Base-by-base conservation (phyloP, 495 filamentous ascomycete genomes). In the Aspergillus indologenus region DNA sequence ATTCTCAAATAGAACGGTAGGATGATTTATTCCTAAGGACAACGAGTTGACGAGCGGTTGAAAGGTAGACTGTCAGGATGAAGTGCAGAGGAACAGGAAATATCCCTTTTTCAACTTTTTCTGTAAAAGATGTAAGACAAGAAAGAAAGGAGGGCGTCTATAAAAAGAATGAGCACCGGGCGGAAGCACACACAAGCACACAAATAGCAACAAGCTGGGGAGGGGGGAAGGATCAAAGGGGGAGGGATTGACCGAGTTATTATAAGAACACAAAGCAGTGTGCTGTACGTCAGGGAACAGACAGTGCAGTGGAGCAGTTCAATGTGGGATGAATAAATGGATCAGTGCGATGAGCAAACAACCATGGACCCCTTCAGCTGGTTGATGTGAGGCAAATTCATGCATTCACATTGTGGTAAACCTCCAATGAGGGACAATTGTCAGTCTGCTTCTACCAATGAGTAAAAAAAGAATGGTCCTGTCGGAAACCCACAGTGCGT, bases 1-100 rank as follows among this genome's bases (percentile, higher is more conserved):
- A 83, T 83, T 62, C 24, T 77, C 60, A 53, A 62, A 15, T 46
- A 48, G 18, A 24, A 15, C 17, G 53, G 4, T 45, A 56, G 40
- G 23, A 23, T 48, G 22, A 31, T 20, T 42, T 11, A 40, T 40
- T 40, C 34, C 12, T 40, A 29, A 45, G 57, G 44, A 31, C 31
- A 40, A 53, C 17, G 40, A 51, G 59, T 43, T 29, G 56, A 43
- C 42, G n/a, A 17, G 45, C 19, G 47, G 2, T 44, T 53, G 3
- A 53, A 24, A 17, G 18, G 22, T 43, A 4, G 14, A 31, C 12
- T 9, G 15, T 3, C 6, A 18, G 23, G 14, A 19, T 18, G 48
- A 18, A 51, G 26, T 22, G 26, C 23, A 26, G 23, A 20, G 19
- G 15, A 29, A 31, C 23, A 31, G 24, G 14, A n/a, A n/a, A 4